phyloP scores from a whole-genome alignment of 2,329 filamentous ascomycete species.

The Pseudogymnoascus sp. region DNA sequence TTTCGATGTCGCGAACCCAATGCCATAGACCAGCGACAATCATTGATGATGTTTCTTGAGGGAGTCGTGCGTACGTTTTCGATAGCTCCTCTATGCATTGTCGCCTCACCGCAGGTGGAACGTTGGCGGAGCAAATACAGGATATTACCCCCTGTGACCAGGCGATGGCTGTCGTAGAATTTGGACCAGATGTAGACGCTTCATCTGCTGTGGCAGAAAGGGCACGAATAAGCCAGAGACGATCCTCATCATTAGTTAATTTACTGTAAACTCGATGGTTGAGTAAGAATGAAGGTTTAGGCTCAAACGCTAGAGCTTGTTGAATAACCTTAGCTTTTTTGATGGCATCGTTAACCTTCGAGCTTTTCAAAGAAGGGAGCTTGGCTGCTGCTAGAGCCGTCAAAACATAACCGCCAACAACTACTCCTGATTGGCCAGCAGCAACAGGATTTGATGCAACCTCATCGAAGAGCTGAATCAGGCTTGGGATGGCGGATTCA shows the following conservation, averaged over 20 bases:
- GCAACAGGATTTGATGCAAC: constrained; percentile 67
- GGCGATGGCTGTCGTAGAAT: constrained; percentile 47
- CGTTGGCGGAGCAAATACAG: constrained; percentile 54
- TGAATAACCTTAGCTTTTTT: constrained; percentile 56
- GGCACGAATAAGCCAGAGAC: constrained; percentile 66
- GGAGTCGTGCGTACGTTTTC: constrained; percentile 52
- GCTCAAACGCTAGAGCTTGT: constrained; percentile 59
- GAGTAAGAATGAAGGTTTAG: constrained; percentile 80
- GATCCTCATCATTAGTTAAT: constrained; percentile 63
- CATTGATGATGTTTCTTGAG: constrained; percentile 49
- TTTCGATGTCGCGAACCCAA: constrained; percentile 61
- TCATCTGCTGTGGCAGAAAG: constrained; percentile 52
- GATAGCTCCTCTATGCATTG: constrained; percentile 55
- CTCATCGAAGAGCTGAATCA: constrained; percentile 69
- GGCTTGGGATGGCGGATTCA: constrained; percentile 43
- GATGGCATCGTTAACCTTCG: constrained; percentile 46
- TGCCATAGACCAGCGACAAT: constrained; percentile 70
- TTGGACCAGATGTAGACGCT: constrained; percentile 38
- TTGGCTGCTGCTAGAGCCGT: constrained; percentile 51
- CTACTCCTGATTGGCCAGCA: constrained; percentile 73
- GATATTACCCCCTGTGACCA: constrained; percentile 89
- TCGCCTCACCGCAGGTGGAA: constrained; percentile 56
- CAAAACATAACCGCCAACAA: constrained; percentile 69
- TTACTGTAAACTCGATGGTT: constrained; percentile 82
- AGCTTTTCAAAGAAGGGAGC: constrained; percentile 43